Base-by-base conservation (phyloP, 805 yeast genomes). In the Kodamaea hsintzibuensis region DNA sequence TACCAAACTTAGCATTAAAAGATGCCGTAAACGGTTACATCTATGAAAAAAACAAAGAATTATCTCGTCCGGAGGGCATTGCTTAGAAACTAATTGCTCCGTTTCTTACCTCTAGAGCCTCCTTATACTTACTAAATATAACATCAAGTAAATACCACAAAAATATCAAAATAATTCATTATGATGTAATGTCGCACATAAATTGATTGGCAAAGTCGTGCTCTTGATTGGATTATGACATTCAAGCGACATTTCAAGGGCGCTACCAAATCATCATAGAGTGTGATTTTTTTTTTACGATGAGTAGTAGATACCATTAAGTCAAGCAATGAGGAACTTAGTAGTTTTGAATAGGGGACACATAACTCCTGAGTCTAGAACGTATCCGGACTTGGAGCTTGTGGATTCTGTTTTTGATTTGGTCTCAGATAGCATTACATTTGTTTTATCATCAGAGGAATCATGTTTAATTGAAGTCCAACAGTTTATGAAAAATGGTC, bases 401-500 rank as follows among this genome's bases (percentile, higher is more conserved):
- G 61, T 76, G 1, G 78, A 80, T 14, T 71, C 88, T 0, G 80
- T 74, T 10, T 89, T 90, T 62, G 96, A 91, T 65, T 80, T 88
- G 0, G 81, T 89, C 35, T 79, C 86, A 8, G 95, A 90, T 65
- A 81, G 89, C 52, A 76, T 91, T 39, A 83, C 95, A 0, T 80
- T 84, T 58, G 87, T 82, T 1, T 73, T 89, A 49, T 77, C 83
- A 16, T 71, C 79, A 56, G 75, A 54, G 35, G 88, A 84, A 40
- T 76, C 82, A 42, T 82, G 82, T 18, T 60, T 75, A 7, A 66
- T 86, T 49, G 96, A 90, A 69, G 88, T 89, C n/a, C 95, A 88
- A 62, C 92, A 87, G 66, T 82, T 82, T 61, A 71, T 77, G 72
- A 88, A 85, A 65, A 77, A 78, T 42, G 96, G 96, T 10, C 72